phyloP scores from a whole-genome alignment of 768 basidiomycete genomes.

The Suillus variegatus region DNA sequence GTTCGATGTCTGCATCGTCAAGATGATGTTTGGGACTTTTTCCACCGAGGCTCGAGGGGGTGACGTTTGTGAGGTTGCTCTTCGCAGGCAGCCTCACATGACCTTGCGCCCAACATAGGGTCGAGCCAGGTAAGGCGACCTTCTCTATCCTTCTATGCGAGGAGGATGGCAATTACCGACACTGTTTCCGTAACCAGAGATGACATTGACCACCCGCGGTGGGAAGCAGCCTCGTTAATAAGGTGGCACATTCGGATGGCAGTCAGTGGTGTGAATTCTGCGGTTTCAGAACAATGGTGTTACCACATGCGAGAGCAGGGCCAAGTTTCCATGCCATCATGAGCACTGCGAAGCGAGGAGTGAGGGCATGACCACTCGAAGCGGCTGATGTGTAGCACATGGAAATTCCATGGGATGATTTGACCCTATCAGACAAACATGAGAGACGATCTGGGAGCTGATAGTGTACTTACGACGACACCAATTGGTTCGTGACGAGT shows the following conservation, averaged over 20 bases:
- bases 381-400: conserved; percentile 17
- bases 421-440: too few species aligned
- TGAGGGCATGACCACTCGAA: not conserved
- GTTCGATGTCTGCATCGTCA: too few species aligned
- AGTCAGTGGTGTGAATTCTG: conserved; percentile 64
- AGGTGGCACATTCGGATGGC: conserved; percentile 52
- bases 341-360: conserved; percentile 27
- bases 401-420: conserved; percentile 53
- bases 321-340: conserved; percentile 72
- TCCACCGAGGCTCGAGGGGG: too few species aligned
- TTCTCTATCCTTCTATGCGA: conserved; percentile 40
- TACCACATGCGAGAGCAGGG: conserved; percentile 72
- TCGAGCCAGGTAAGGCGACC: too few species aligned
- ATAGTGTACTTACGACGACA: conserved; percentile 37
- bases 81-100: too few species aligned
- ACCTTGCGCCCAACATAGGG: too few species aligned
- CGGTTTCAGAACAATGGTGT: conserved; percentile 73
- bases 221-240: conserved; percentile 65
- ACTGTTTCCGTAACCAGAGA: conserved; percentile 65
- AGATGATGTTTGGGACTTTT: too few species aligned
- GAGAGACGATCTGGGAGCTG: too few species aligned
- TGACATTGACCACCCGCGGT: conserved; percentile 67
- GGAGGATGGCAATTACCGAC: conserved; percentile 67
- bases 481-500: conserved; percentile 70
- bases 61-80: too few species aligned